Evolutionary conservation across 352 stramenopile genomes (phyloP), one percentile per base, ranked within the genome.

Genomic region (Pilasporangium apinafurcum): DNA sequence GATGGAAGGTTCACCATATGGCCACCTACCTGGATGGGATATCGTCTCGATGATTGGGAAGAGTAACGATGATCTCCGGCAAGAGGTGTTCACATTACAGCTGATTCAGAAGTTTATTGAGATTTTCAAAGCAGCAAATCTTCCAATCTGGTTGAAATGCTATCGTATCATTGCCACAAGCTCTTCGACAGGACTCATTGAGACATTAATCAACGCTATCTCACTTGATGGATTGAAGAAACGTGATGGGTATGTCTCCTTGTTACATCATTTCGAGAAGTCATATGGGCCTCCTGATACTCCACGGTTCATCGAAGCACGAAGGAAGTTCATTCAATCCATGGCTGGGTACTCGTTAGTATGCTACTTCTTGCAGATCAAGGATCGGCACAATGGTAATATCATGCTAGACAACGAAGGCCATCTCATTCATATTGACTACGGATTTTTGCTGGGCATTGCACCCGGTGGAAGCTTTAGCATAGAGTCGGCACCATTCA

Each of bases 331-430:
- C 50, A 95, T 98, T 39, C 75, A 93, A 47, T 98, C 87, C 25
- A 88, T 99, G 63, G 97, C 95, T 8, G 97, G 86, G 6, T 99
- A 99, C 75, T 98, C 93, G 31, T 72, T 99, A 16, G 95, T 99
- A 32, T 94, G 75, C 31, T 99, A 99, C 59, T 84, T 99, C 21
- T 65, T 99, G 22, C 94, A 98, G 54, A 91, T 99, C 59, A 99
- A 99, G 62, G 97, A 99, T 73, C 86, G 96, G 6, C 97, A 99
- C 86, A 99, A 99, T 51, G 97, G 96, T 30, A 99, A 99, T 59
- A 98, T 99, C 37, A 98, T 99, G 89, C 86, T 99, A 39, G 96
- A 99, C 68, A 98, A 90, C 35, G 80, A 96, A 68, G 96, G 97
- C 12, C 95, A 98, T 63, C 82, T 99, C 8, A 97, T 99, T 51